Base-by-base conservation (phyloP, 2,329 filamentous ascomycete genomes). In the Westerdykella ornata region DNA sequence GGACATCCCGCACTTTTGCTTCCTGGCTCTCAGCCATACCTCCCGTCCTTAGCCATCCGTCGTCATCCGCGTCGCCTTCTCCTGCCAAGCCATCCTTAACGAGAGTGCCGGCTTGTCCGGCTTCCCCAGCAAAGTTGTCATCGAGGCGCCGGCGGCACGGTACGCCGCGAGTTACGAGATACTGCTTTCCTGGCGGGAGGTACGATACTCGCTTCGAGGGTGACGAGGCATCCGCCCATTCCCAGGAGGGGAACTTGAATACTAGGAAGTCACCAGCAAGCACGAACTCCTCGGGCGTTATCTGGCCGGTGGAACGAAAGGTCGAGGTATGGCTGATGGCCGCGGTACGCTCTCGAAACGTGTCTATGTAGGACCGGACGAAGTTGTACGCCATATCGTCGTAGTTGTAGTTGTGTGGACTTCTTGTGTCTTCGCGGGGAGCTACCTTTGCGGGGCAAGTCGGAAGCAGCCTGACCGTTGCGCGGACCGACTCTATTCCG, bases 211-310 rank as follows among this genome's bases (percentile, higher is more conserved):
- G 84, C 65, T 88, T 86, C 47, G 79, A 76, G 1, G 82, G 78
- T n/a, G 82, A 80, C 41, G 90, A 85, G 52, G 90, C 89, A 57
- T 92, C 87, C 51, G 85, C 82, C 92, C 92, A 98, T 37, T 87
- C 85, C 92, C 92, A 98, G 44, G 90, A 94, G 7, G 90, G 92
- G 70, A 98, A 98, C 73, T 96, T 97, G 81, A 94, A 95, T 60
- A 95, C 89, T 29, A 98, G 81, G 66, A 97, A 98, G 72, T 98
- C 92, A 56, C 92, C 92, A 3, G 92, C 92, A 3, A 85, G 84
- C 38, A 96, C 76, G 68, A 98, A 98, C 75, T 98, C 92, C 62
- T 96, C 90, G 14, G 90, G 90, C 0, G 90, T 97, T 69, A 98
- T 92, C 72, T 97, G 86, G 52, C 92, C 92, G 4, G 89, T 95